Evolutionary conservation across 768 basidiomycete species (phyloP).

Genomic region (Dentipellis sp.): DNA sequence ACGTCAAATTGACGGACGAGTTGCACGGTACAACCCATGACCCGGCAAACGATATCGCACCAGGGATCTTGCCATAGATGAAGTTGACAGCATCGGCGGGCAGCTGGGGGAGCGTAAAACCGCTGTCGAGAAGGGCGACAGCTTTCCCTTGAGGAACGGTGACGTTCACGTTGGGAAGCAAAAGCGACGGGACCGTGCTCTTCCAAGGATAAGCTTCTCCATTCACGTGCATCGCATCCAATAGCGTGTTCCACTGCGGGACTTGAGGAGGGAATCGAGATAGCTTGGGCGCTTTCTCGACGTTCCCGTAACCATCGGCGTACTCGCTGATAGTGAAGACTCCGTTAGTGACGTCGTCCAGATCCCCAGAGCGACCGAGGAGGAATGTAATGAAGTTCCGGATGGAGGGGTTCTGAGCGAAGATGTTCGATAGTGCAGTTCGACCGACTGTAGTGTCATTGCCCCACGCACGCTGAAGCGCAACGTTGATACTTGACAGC

Average conservation of each 20-base stretch:
- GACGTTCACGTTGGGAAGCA: too few species aligned
- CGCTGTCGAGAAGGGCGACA: background rate
- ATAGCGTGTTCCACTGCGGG: too few species aligned
- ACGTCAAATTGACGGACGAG: background rate
- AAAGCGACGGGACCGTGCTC: too few species aligned
- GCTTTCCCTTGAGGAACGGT: background rate
- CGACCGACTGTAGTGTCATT: background rate
- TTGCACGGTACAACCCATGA: background rate
- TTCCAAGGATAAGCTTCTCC: too few species aligned
- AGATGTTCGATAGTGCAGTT: background rate
- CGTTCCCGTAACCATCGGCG: background rate
- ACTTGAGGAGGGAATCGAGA: too few species aligned
- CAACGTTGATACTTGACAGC: background rate
- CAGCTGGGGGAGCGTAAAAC: background rate
- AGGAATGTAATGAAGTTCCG: background rate
- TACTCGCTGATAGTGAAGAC: background rate
- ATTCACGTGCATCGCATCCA: too few species aligned
- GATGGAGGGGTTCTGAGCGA: background rate
- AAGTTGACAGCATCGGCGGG: background rate
- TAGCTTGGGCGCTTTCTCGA: background rate
- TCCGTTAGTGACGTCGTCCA: background rate
- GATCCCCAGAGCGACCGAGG: background rate
- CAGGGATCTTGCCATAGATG: background rate
- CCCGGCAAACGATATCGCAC: background rate
- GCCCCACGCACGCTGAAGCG: background rate